These are phyloP conservation scores for Iberis pinnata DNA, from an alignment of 345 rosid genomes.

Conservation along the genomic window DNA sequence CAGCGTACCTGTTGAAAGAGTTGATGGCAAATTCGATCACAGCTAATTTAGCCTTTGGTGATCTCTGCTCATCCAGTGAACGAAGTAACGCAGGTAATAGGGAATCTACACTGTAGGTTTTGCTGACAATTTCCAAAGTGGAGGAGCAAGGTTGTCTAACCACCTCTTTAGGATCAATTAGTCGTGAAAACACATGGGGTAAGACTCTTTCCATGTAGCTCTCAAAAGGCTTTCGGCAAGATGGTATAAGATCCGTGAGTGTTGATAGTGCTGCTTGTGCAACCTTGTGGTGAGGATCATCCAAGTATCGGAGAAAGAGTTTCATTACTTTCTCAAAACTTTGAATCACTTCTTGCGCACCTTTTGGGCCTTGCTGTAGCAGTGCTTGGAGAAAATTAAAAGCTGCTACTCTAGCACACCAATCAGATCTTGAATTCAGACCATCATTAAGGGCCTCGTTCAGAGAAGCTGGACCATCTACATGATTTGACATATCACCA, in stretches of 20 bases:
- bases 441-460: conserved; percentile 87
- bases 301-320: conserved; percentile 90
- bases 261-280: conserved; percentile 99
- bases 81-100: conserved; percentile 93
- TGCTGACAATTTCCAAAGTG: conserved; percentile 89
- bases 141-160: conserved; percentile 91
- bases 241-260: conserved; percentile 88
- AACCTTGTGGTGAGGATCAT: conserved; percentile 99
- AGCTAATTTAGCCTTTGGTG: conserved; percentile 97
- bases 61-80: conserved; percentile 95
- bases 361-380: conserved; percentile 90
- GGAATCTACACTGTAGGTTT: conserved; percentile 83
- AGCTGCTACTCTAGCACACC: conserved; percentile 96
- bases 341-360: conserved; percentile 88
- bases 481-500: conserved; percentile 68
- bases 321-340: conserved; percentile 98
- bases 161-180: conserved; percentile 95
- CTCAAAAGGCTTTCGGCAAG: conserved; percentile 97
- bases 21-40: conserved; percentile 87
- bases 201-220: conserved; percentile 95
- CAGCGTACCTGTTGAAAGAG: conserved; percentile 78
- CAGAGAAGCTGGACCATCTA: conserved; percentile 82
- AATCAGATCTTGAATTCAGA: conserved; percentile 81
- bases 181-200: conserved; percentile 92
- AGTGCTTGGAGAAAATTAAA: conserved; percentile 77